A percentile compares a stretch with the other conserved stretches of the same genome.
phyloP scores from a whole-genome alignment of 2,329 filamentous ascomycete genomes.

The Rosellinia necatrix region DNA sequence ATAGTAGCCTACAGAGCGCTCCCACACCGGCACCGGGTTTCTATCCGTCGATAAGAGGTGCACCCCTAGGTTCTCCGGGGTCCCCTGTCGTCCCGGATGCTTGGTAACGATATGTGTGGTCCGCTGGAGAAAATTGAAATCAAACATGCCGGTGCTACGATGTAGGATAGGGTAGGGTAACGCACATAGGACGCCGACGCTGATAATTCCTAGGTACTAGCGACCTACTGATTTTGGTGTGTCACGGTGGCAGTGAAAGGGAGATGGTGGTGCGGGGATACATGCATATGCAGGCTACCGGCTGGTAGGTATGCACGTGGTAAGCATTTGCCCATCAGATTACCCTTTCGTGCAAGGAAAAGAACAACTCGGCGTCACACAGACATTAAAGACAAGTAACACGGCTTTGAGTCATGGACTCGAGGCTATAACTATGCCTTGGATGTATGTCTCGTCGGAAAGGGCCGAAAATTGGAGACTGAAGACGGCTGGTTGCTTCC shows the following conservation, averaged over 20 bases:
- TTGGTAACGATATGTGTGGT: conserved; percentile 13
- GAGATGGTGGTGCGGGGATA: conserved; percentile 4
- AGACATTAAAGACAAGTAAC: neutral
- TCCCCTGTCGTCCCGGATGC: neutral
- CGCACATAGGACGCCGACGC: neutral
- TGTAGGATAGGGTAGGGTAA: neutral
- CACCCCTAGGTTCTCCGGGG: too few relatives aligned
- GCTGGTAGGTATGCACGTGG: conserved; percentile 3
- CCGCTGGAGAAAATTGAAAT: neutral
- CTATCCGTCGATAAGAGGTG: too few relatives aligned
- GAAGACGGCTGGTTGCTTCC: too few relatives aligned
- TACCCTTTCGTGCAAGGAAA: neutral
- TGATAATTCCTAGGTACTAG: neutral
- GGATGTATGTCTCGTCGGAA: too few relatives aligned
- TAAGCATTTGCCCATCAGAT: neutral
- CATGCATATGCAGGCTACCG: conserved; percentile 17
- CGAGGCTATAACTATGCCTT: neutral
- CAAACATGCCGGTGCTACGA: neutral
- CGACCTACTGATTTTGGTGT: neutral
- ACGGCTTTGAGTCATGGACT: too few relatives aligned
- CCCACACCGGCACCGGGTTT: too few relatives aligned
- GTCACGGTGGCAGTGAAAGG: conserved; percentile 6
- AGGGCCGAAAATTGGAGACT: too few relatives aligned
- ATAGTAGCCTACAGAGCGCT: too few relatives aligned
- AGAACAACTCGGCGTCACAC: neutral